Conservation (phyloP, 768 basidiomycete species). For the Termitomyces sp. region DNA sequence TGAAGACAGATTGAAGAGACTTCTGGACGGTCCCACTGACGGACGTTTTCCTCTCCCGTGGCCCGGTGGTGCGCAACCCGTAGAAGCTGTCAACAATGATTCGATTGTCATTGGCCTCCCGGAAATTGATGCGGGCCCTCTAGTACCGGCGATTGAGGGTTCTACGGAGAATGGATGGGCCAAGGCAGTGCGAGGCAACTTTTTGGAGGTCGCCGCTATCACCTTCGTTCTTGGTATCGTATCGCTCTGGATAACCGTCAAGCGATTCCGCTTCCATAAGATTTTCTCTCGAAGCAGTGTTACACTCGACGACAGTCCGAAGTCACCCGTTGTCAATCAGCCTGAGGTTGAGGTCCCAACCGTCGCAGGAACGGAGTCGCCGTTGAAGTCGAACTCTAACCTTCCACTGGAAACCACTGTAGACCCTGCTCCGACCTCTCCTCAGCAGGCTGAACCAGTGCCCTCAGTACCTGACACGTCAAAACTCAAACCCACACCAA, state of each 20-base stretch:
- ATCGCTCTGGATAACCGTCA: constrained; percentile 32
- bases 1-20: constrained; percentile 43
- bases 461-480: background rate
- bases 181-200: constrained; percentile 9
- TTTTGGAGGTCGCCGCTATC: constrained; percentile 26
- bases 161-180: constrained; percentile 14
- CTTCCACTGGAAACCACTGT: background rate
- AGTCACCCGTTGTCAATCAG: background rate
- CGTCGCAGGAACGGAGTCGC: background rate
- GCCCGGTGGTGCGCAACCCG: constrained; percentile 12
- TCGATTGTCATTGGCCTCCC: constrained; percentile 2
- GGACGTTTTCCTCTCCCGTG: constrained; percentile 14
- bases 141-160: background rate
- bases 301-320: constrained; percentile 5
- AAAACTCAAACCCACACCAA: constrained; percentile 3
- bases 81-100: constrained; percentile 9
- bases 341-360: constrained; percentile 3
- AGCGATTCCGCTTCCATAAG: constrained; percentile 18
- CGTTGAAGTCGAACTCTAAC: constrained; percentile 8
- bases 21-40: constrained; percentile 59
- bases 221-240: constrained; percentile 26
- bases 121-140: background rate
- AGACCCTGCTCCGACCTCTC: background rate
- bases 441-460: background rate
- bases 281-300: background rate